Conservation (phyloP, 2,329 filamentous ascomycete genomes). For the Penicillium sp. region DNA sequence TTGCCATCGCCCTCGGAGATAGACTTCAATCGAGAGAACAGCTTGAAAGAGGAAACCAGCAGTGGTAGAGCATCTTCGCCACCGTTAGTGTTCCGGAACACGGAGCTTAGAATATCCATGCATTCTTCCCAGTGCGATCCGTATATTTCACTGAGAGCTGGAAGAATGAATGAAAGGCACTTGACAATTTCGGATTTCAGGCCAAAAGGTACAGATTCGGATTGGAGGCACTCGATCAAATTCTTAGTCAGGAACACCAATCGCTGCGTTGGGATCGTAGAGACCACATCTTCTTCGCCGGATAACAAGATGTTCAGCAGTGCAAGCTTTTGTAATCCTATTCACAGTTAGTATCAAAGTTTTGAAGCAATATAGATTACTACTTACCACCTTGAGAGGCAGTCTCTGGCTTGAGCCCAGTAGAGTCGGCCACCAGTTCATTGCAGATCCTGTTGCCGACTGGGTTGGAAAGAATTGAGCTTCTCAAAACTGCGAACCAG, state of each 20-base stretch:
- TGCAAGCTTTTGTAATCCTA: conserved; percentile 52
- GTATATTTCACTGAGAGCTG: conserved; percentile 77
- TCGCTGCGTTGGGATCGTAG: conserved; percentile 59
- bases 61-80: conserved; percentile 60
- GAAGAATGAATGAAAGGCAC: conserved; percentile 60
- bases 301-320: conserved; percentile 57
- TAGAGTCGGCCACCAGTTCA: conserved; percentile 62
- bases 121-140: conserved; percentile 80
- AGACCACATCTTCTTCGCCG: conserved; percentile 49
- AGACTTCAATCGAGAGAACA: conserved; percentile 64
- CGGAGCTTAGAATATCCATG: conserved; percentile 58
- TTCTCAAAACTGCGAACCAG: conserved; percentile 51
- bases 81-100: conserved; percentile 56
- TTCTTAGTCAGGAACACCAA: conserved; percentile 82
- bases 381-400: conserved; percentile 45
- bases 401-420: conserved; percentile 51
- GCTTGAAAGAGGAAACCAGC: conserved; percentile 70
- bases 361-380: not conserved
- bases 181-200: conserved; percentile 44
- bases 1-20: conserved; percentile 68
- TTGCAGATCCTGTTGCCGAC: conserved; percentile 58
- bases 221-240: conserved; percentile 70
- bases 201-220: conserved; percentile 52
- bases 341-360: conserved; percentile 12
- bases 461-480: conserved; percentile 50